Evolutionary conservation across 495 filamentous ascomycete species (phyloP).

Genomic region (Entonaema liquescens): DNA sequence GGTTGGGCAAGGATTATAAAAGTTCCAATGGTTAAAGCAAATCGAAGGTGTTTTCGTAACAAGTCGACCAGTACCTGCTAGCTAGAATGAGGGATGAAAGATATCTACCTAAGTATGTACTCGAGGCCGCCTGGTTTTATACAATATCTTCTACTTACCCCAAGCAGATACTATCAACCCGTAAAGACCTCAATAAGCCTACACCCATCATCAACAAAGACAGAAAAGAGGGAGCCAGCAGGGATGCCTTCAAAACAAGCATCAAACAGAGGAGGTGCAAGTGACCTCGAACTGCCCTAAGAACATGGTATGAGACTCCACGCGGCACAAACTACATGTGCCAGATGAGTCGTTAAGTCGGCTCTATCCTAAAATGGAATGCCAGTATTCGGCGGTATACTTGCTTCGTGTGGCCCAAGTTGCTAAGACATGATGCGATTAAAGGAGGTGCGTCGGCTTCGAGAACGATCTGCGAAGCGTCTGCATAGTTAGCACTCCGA

Average conservation of each 20-base stretch:
- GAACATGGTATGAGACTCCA: conserved; percentile 39
- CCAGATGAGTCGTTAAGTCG: conserved; percentile 29
- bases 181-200: conserved; percentile 3
- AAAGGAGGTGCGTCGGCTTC: conserved; percentile 17
- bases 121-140: conserved; percentile 42
- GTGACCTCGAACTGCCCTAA: conserved; percentile 37
- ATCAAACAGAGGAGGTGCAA: conserved; percentile 55
- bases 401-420: conserved; percentile 26
- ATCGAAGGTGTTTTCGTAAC: conserved; percentile 19
- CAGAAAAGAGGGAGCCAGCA: conserved; percentile 48
- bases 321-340: conserved; percentile 35
- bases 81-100: conserved; percentile 27
- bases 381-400: conserved; percentile 10
- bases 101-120: conserved; percentile 24
- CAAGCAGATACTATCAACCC: neutral
- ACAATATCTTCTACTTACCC: conserved; percentile 16
- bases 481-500: conserved; percentile 3
- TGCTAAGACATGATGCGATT: conserved; percentile 16
- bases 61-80: conserved; percentile 8
- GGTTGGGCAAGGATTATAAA: conserved; percentile 21
- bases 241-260: conserved; percentile 56
- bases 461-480: conserved; percentile 39
- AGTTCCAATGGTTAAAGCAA: conserved; percentile 19
- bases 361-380: conserved; percentile 31
- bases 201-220: conserved; percentile 20